Conservation (phyloP, 352 stramenopile genomes). For the Phytophthora pistaciae region DNA sequence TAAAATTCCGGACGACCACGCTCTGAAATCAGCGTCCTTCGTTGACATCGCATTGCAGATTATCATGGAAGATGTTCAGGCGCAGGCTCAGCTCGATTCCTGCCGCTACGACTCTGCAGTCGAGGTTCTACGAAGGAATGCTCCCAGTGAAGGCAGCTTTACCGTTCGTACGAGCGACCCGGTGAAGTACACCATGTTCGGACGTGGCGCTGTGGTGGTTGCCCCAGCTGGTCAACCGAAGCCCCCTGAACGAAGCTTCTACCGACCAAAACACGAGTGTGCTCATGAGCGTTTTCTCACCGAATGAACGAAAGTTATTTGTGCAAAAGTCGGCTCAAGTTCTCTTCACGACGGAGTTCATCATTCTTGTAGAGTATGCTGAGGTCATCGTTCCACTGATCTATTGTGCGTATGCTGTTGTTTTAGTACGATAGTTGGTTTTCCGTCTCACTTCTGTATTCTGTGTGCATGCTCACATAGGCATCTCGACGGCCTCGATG, state of each 20-base stretch:
- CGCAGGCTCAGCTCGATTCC: neutral
- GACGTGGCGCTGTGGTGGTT: neutral
- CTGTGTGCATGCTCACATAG: too few species aligned
- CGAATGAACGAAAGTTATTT: neutral
- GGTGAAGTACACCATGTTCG: neutral
- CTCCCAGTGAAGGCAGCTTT: neutral
- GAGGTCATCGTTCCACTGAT: neutral
- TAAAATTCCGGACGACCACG: neutral
- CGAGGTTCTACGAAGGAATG: neutral
- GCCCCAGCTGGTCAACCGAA: neutral
- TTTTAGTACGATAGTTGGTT: neutral
- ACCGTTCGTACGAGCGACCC: too few species aligned
- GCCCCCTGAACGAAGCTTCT: neutral
- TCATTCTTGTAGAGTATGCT: neutral
- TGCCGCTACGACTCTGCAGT: neutral
- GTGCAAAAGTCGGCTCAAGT: neutral
- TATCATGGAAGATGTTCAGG: neutral
- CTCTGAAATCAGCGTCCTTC: conserved; percentile 1
- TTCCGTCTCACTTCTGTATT: too few species aligned
- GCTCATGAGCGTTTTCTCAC: neutral
- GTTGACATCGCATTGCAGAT: neutral
- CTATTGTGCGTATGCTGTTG: neutral
- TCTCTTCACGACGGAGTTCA: conserved; percentile 1
- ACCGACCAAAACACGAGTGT: neutral
- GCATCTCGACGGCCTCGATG: too few species aligned